Conservation (phyloP, 1,284 basidiomycete genomes). For the Tilletia indica region DNA sequence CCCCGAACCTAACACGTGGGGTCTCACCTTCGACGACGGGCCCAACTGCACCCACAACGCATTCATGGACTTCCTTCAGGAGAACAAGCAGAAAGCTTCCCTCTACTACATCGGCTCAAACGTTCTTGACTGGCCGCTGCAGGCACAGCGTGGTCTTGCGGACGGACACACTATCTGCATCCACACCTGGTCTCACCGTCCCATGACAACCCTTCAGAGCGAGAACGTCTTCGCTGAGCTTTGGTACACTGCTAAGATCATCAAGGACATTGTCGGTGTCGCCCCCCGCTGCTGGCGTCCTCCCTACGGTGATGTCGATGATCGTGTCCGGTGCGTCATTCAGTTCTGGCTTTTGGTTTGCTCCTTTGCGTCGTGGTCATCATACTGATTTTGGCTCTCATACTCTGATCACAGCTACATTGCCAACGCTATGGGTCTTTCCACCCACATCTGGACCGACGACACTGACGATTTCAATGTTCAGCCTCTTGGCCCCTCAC, state of each 20-base stretch:
- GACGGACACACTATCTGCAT: constrained; percentile 55
- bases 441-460: constrained; percentile 61
- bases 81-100: constrained; percentile 61
- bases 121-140: constrained; percentile 62
- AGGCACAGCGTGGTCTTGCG: constrained; percentile 60
- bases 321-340: constrained; percentile 58
- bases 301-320: constrained; percentile 61
- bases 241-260: constrained; percentile 61
- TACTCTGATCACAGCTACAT: constrained; percentile 42
- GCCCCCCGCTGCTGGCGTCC: constrained; percentile 59
- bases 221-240: constrained; percentile 63
- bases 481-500: constrained; percentile 49
- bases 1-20: constrained; percentile 61
- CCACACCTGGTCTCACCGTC: constrained; percentile 59
- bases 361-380: no score
- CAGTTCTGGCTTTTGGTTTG: not conserved
- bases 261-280: constrained; percentile 61
- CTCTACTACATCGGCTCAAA: constrained; percentile 61
- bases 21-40: constrained; percentile 61
- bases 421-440: constrained; percentile 59
- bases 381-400: not conserved
- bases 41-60: constrained; percentile 60
- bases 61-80: constrained; percentile 60
- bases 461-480: constrained; percentile 58
- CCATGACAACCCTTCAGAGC: constrained; percentile 60